These are phyloP conservation scores for Cercospora beticola DNA, from an alignment of 2,329 filamentous ascomycete genomes.

Conservation along the genomic window DNA sequence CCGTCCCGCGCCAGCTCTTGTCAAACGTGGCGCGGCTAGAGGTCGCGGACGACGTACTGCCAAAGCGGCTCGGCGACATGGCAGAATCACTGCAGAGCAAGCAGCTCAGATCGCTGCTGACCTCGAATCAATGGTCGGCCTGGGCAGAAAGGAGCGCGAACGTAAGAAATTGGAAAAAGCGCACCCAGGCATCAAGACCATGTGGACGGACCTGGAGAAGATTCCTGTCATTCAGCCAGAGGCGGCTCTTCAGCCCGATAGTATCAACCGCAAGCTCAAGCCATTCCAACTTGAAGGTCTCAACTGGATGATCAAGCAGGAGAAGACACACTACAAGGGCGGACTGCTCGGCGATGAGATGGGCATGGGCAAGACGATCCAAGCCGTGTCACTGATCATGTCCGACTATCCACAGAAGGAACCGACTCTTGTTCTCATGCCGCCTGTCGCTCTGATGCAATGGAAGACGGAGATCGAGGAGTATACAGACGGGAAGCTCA, in stretches of 20 bases:
- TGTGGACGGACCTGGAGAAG: slow-evolving; percentile 78
- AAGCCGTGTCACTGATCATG: slow-evolving; percentile 97
- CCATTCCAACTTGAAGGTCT: slow-evolving; percentile 91
- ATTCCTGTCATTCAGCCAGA: slow-evolving; percentile 65
- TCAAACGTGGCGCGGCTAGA: slow-evolving; percentile 11
- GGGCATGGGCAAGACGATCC: slow-evolving; percentile 98
- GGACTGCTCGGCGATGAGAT: slow-evolving; percentile 95
- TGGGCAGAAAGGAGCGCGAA: slow-evolving; percentile 45
- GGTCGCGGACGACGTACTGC: slow-evolving; percentile 12
- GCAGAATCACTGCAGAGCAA: slow-evolving; percentile 30
- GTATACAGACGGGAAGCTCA: slow-evolving; percentile 84
- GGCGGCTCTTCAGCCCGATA: slow-evolving; percentile 68
- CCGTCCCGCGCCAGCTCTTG: slow-evolving; percentile 8
- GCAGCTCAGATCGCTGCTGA: slow-evolving; percentile 13
- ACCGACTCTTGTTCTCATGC: slow-evolving; percentile 55
- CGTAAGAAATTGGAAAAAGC: slow-evolving; percentile 68
- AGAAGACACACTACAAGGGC: slow-evolving; percentile 79
- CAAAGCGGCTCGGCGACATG: slow-evolving; percentile 20
- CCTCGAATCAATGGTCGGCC: slow-evolving; percentile 19
- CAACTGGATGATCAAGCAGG: slow-evolving; percentile 91
- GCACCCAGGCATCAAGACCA: slow-evolving; percentile 76
- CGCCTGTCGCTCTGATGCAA: slow-evolving; percentile 24
- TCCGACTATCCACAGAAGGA: slow-evolving; percentile 84
- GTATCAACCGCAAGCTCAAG: slow-evolving; percentile 81
- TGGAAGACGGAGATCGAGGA: slow-evolving; percentile 53